phyloP scores from a whole-genome alignment of 345 rosid genomes.

The Tarenaya hassleriana region DNA sequence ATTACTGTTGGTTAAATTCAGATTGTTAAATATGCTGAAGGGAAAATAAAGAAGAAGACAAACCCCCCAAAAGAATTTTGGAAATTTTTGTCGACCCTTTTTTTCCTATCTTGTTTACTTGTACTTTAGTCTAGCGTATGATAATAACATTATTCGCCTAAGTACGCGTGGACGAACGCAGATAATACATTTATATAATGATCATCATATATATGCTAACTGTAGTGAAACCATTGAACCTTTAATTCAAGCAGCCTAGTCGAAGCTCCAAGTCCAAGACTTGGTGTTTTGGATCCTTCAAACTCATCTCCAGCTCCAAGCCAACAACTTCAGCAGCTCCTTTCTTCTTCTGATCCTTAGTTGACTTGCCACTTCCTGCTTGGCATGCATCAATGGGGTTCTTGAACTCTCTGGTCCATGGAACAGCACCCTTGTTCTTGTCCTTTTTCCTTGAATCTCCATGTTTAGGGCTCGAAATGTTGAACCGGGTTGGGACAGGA shows the following conservation, averaged over 20 bases:
- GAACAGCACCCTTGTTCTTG: constrained; percentile 23
- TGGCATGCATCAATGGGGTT: constrained; percentile 22
- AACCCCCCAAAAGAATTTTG: background rate
- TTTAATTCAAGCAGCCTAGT: constrained; percentile 39
- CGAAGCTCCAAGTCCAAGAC: constrained; percentile 67
- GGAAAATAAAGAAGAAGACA: too few species aligned
- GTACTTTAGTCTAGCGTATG: too few species aligned
- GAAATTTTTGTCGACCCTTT: background rate
- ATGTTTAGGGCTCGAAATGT: constrained; percentile 15
- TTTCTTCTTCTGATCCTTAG: constrained; percentile 29
- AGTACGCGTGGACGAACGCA: constrained; percentile 23
- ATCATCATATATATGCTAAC: background rate
- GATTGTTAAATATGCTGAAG: too few species aligned
- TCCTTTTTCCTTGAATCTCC: constrained; percentile 27
- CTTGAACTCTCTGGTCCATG: constrained; percentile 28
- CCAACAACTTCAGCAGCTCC: constrained; percentile 28
- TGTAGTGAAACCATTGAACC: background rate
- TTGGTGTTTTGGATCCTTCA: constrained; percentile 38
- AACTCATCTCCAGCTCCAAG: constrained; percentile 42
- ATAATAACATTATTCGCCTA: too few species aligned
- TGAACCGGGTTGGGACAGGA: constrained; percentile 14
- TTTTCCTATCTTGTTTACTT: too few species aligned
- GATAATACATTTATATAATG: constrained; percentile 6
- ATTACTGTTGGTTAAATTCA: too few species aligned
- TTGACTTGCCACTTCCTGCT: constrained; percentile 20